A percentile compares a stretch with the other conserved stretches of the same genome.
Evolutionary conservation across 805 yeast species (phyloP).

Genomic region (Yarrowia sp.): DNA sequence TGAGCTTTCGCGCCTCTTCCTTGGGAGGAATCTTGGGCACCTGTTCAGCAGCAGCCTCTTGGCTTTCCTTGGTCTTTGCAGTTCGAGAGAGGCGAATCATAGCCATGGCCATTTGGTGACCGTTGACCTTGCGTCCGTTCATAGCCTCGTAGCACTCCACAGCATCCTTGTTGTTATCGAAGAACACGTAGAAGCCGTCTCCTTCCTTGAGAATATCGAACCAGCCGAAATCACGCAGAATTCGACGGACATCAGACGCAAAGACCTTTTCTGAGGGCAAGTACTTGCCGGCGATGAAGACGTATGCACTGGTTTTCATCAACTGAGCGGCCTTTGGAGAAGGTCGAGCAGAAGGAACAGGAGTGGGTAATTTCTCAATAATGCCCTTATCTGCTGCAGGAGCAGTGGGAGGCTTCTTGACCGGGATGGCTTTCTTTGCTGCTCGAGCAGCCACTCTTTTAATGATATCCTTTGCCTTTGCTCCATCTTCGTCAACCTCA

Average conservation of each 20-base stretch:
- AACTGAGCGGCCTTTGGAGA: constrained; percentile 32
- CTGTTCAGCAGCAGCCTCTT: constrained; percentile 1
- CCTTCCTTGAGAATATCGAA: constrained; percentile 66
- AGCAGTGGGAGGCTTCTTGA: constrained; percentile 13
- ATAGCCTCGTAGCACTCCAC: constrained; percentile 64
- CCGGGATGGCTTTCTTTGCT: constrained; percentile 32
- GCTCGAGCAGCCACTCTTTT: constrained; percentile 35
- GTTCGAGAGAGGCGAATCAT: constrained; percentile 44
- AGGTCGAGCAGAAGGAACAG: constrained; percentile 30
- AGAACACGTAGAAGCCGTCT: constrained; percentile 74
- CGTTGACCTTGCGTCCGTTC: constrained; percentile 62
- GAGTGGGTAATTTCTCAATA: constrained; percentile 22
- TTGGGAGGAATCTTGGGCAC: constrained; percentile 48
- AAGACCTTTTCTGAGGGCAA: constrained; percentile 52
- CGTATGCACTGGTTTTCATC: constrained; percentile 44
- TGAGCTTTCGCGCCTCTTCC: constrained; percentile 63
- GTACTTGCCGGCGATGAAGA: constrained; percentile 44
- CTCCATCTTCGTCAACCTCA: constrained; percentile 50
- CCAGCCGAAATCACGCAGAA: constrained; percentile 68
- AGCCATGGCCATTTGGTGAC: constrained; percentile 64
- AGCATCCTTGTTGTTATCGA: constrained; percentile 65
- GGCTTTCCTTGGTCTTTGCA: constrained; percentile 2
- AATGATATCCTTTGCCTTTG: constrained; percentile 42
- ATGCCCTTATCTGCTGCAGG: constrained; percentile 34
- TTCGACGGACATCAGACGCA: constrained; percentile 64